These are phyloP conservation scores for Dispira parvispora DNA, from an alignment of 192 early-diverging fungal genomes.

Conservation along the genomic window DNA sequence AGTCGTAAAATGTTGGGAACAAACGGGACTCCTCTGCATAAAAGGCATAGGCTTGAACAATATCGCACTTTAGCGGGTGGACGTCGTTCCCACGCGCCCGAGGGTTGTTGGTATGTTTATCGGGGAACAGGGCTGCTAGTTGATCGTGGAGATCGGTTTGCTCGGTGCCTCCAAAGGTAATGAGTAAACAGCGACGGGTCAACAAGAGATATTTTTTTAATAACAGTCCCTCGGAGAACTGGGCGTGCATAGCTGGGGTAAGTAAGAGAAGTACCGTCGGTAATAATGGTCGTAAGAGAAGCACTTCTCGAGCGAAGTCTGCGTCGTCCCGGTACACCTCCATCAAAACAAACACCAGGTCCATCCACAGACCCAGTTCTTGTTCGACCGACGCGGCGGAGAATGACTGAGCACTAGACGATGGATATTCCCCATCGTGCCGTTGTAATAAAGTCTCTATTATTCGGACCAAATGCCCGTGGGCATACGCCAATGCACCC, in stretches of 20 bases:
- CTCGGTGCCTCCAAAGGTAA: neutral
- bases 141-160: neutral
- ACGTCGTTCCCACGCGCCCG: neutral
- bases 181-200: slow-evolving; percentile 6
- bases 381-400: neutral
- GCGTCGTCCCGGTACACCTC: neutral
- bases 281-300: neutral
- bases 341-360: neutral
- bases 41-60: neutral
- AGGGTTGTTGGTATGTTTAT: neutral
- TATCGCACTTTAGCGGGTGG: neutral
- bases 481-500: neutral
- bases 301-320: neutral
- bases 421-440: neutral
- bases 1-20: slow-evolving; percentile 5
- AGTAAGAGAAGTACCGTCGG: neutral
- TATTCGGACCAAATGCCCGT: neutral
- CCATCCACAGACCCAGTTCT: neutral
- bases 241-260: neutral
- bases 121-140: neutral
- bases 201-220: slow-evolving; percentile 5
- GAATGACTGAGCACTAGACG: neutral
- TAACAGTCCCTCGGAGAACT: neutral
- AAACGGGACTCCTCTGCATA: neutral
- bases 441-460: neutral